Base-by-base conservation (phyloP, 2,329 filamentous ascomycete species). In the Tolypocladium guangdongense region DNA sequence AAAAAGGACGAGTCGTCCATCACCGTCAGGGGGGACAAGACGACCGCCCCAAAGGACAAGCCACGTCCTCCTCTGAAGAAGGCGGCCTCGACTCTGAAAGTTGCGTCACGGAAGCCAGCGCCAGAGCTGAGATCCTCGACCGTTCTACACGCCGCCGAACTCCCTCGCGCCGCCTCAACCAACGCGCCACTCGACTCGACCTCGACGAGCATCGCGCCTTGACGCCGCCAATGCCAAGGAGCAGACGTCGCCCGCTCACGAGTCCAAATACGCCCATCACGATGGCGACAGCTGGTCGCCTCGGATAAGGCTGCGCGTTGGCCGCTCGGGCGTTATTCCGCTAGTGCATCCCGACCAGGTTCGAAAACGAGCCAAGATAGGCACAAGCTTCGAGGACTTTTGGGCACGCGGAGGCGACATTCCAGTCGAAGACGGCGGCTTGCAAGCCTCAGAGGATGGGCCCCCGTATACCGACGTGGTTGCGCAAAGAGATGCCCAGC, bases 401-500 rank as follows among this genome's bases (percentile, higher is more conserved):
- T 77, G 83, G 62, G 63, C 69, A 18, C 69, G 71, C 52, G 80
- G 76, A 2, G 71, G 71, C 18, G 63, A 69, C 4, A 72, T 83
- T 50, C 74, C 80, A 5, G 73, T 83, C 5, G 77, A 81, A 49
- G 73, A 82, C 49, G 82, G 82, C 35, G 83, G 83, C 6, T 68
- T 80, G n/a, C 67, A 74, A 30, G 64, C 71, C 3, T 68, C 74
- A 2, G 81, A 86, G 53, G 79, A 84, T 70, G 78, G 75, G 0
- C 74, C 75, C 1, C 66, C 68, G 18, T 80, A 80, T 59, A 85
- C 83, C 1, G 74, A 82, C 12, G 81, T 86, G 52, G 76, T 81
- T 63, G 84, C 85, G 2, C 66, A 72, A 46, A 77, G 78, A 52
- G 90, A 96, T 68, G 90, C 89, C 1, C 71, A 71, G 18, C 71